phyloP scores from a whole-genome alignment of 371 early-diverging fungal genomes.

The Mortierella sp. region DNA sequence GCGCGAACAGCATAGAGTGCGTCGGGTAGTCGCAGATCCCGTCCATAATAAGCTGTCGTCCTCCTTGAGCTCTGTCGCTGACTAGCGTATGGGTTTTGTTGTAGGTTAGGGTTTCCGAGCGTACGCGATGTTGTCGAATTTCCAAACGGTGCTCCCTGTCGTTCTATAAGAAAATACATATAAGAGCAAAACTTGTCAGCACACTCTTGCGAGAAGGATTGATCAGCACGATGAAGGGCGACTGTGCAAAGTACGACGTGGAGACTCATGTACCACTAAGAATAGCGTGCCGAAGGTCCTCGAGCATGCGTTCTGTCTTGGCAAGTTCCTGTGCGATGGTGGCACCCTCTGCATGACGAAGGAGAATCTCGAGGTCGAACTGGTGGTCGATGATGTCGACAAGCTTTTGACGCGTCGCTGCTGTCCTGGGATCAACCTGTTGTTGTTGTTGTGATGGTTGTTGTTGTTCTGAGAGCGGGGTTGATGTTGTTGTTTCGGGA shows the following conservation, averaged over 20 bases:
- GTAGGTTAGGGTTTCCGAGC: constrained; percentile 3
- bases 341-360: constrained; percentile 74
- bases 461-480: background rate
- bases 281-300: constrained; percentile 65
- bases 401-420: constrained; percentile 66
- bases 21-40: constrained; percentile 39
- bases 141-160: constrained; percentile 49
- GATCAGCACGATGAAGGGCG: background rate
- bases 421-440: constrained; percentile 49
- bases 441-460: background rate
- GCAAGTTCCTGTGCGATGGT: constrained; percentile 69
- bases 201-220: background rate
- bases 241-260: background rate
- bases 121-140: constrained; percentile 41
- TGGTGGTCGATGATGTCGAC: constrained; percentile 75
- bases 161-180: constrained; percentile 12
- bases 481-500: constrained; percentile 10
- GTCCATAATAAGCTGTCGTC: constrained; percentile 34
- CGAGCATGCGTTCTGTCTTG: constrained; percentile 66
- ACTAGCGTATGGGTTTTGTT: constrained; percentile 22
- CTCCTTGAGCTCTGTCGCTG: constrained; percentile 36
- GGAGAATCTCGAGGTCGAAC: constrained; percentile 79
- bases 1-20: constrained; percentile 51
- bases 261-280: constrained; percentile 62
- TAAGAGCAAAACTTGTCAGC: background rate